Evolutionary conservation across 2,329 filamentous ascomycete genomes (phyloP).

Genomic region (Penicillium sp.): DNA sequence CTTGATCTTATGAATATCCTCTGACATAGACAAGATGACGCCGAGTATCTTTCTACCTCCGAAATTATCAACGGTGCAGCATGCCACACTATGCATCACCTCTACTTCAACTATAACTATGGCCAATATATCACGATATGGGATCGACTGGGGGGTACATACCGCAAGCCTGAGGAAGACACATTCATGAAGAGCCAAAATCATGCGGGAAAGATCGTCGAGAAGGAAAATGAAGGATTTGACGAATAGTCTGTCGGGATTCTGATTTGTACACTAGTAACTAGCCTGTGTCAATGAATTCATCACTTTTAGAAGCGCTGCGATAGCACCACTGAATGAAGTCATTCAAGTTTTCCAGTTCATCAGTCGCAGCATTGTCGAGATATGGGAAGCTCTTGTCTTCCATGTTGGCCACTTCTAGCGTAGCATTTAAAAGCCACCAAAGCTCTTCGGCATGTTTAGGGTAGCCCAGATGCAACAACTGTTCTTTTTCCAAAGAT

Average conservation of each 20-base stretch:
- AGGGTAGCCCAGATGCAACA: constrained; percentile 34
- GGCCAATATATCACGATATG: constrained; percentile 92
- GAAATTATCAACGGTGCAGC: constrained; percentile 83
- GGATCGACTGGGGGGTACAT: constrained; percentile 81
- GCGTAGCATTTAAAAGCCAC: constrained; percentile 35
- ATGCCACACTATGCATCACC: constrained; percentile 89
- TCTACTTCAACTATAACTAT: constrained; percentile 89
- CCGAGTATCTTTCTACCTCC: constrained; percentile 86
- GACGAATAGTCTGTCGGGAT: neutral
- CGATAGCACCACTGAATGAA: constrained; percentile 34
- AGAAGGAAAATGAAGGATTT: constrained; percentile 11
- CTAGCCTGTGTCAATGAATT: constrained; percentile 11
- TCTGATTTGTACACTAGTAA: neutral
- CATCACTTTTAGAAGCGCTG: neutral
- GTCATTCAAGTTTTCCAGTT: constrained; percentile 36
- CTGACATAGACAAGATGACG: constrained; percentile 63
- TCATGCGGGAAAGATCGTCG: neutral
- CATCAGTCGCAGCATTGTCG: constrained; percentile 35
- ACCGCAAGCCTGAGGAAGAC: constrained; percentile 26
- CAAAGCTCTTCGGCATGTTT: constrained; percentile 40
- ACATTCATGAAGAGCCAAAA: constrained; percentile 19
- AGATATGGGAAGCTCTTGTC: constrained; percentile 29
- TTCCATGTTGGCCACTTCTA: constrained; percentile 25
- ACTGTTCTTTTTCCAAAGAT: constrained; percentile 26
- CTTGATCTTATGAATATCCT: neutral